Evolutionary conservation across 371 early-diverging fungal species (phyloP).

Genomic region (Fennellomyces sp.): DNA sequence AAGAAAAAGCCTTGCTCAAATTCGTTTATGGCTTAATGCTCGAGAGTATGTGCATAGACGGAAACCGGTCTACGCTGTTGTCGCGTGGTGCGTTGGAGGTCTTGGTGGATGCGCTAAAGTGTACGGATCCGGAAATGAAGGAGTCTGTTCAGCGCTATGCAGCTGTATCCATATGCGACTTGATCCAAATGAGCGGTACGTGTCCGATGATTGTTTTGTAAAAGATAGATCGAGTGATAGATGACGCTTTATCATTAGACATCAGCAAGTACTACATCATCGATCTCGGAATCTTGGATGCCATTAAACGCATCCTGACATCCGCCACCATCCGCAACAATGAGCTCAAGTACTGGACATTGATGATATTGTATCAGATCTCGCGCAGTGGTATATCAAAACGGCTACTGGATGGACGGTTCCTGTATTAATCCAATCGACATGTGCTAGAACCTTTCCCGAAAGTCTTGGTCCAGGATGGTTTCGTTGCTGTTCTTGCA

Average conservation of each 20-base stretch:
- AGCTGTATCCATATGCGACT: slow-evolving; percentile 70
- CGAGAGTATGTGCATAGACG: slow-evolving; percentile 41
- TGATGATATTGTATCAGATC: slow-evolving; percentile 78
- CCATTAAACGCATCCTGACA: slow-evolving; percentile 61
- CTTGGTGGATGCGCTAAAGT: slow-evolving; percentile 62
- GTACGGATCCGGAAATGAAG: slow-evolving; percentile 49
- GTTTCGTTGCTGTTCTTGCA: slow-evolving; percentile 66
- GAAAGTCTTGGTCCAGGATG: slow-evolving; percentile 54
- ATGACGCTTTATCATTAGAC: slow-evolving; percentile 34
- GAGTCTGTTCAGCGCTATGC: slow-evolving; percentile 70
- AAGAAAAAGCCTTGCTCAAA: neutral
- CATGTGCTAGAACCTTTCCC: slow-evolving; percentile 68
- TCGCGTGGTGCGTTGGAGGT: slow-evolving; percentile 64
- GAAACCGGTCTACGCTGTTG: slow-evolving; percentile 58
- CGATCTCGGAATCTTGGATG: slow-evolving; percentile 63
- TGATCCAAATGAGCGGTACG: slow-evolving; percentile 69
- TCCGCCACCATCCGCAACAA: slow-evolving; percentile 62
- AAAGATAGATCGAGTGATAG: too few relatives aligned
- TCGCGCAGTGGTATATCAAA: slow-evolving; percentile 60
- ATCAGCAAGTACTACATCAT: slow-evolving; percentile 56
- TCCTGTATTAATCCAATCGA: too few relatives aligned
- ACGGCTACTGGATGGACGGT: too few relatives aligned
- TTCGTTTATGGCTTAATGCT: neutral
- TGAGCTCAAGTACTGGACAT: slow-evolving; percentile 81
- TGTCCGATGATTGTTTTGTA: neutral